Conservation (phyloP, 495 filamentous ascomycete species). For the Xylaria flabelliformis region DNA sequence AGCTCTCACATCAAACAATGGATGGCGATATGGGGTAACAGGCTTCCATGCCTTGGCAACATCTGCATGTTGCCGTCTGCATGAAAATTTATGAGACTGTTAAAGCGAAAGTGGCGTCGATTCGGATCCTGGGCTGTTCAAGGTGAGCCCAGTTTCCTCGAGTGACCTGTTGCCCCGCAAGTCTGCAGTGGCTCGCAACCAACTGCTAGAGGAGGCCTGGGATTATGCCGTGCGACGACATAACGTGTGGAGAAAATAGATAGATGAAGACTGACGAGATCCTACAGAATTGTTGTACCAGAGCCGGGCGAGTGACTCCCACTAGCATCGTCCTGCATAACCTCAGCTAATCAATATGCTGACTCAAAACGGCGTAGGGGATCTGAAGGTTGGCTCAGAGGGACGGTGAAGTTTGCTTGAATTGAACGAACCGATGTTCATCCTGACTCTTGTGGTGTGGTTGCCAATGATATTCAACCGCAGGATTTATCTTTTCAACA, state of each 20-base stretch:
- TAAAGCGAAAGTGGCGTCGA: conserved; percentile 36
- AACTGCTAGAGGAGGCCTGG: conserved; percentile 38
- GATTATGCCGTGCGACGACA: conserved; percentile 40
- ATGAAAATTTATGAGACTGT: conserved; percentile 33
- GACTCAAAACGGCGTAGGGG: conserved; percentile 18
- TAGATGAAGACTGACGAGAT: conserved; percentile 39
- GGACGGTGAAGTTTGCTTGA: conserved; percentile 9
- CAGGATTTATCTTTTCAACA: not conserved
- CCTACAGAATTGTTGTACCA: conserved; percentile 39
- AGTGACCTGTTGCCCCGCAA: conserved; percentile 34
- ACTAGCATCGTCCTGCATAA: conserved; percentile 34
- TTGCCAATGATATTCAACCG: not conserved
- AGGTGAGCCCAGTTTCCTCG: conserved; percentile 35
- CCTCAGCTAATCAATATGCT: conserved; percentile 29
- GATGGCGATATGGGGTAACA: conserved; percentile 30
- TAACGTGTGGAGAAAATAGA: conserved; percentile 42
- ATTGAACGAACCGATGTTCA: not conserved
- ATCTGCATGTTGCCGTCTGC: conserved; percentile 41
- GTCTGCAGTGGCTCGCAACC: conserved; percentile 37
- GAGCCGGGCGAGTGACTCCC: conserved; percentile 38
- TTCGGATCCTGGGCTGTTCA: conserved; percentile 36
- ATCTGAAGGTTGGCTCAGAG: conserved; percentile 36
- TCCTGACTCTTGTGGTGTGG: not conserved
- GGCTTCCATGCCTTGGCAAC: conserved; percentile 35
- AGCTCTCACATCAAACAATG: conserved; percentile 18